Evolutionary conservation across 2,329 filamentous ascomycete species (phyloP).

Genomic region (Ophiognomonia clavigignenti-juglandacearum): DNA sequence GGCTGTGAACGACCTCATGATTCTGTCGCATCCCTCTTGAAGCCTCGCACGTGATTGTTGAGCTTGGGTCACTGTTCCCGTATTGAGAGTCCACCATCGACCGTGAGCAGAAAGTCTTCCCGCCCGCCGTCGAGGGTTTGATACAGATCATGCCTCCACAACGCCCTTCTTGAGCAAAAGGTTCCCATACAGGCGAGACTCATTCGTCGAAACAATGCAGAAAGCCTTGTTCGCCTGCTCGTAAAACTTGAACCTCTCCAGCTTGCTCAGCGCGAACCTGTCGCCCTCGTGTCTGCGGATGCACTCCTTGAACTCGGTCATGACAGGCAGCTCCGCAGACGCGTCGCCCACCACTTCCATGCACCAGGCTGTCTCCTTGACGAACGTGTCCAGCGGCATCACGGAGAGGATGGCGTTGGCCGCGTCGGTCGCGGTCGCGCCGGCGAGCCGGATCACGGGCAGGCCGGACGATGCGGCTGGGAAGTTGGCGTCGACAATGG

Average conservation of each 20-base stretch:
- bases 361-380: constrained; percentile 5
- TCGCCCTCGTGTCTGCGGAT: constrained; percentile 4
- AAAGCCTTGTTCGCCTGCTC: constrained; percentile 1
- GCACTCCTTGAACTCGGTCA: constrained; percentile 2
- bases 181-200: constrained; percentile 1
- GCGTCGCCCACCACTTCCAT: constrained; percentile 7
- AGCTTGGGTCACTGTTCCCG: no score
- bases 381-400: constrained; percentile 7
- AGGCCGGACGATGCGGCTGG: constrained; percentile 2
- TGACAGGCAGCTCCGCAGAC: constrained; percentile 1
- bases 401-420: constrained; percentile 9
- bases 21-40: no score
- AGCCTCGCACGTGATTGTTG: no score
- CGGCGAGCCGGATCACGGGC: constrained; percentile 6
- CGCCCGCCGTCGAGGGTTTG: no score
- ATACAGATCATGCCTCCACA: not conserved
- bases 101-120: no score
- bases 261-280: not conserved
- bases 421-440: constrained; percentile 3
- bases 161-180: constrained; percentile 5
- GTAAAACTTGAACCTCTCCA: constrained; percentile 7
- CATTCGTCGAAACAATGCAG: constrained; percentile 2
- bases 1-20: no score
- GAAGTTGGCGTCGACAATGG: constrained; percentile 7
- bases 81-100: no score